phyloP scores from a whole-genome alignment of 2,329 filamentous ascomycete species.

The Trichoderma brevicompactum region DNA sequence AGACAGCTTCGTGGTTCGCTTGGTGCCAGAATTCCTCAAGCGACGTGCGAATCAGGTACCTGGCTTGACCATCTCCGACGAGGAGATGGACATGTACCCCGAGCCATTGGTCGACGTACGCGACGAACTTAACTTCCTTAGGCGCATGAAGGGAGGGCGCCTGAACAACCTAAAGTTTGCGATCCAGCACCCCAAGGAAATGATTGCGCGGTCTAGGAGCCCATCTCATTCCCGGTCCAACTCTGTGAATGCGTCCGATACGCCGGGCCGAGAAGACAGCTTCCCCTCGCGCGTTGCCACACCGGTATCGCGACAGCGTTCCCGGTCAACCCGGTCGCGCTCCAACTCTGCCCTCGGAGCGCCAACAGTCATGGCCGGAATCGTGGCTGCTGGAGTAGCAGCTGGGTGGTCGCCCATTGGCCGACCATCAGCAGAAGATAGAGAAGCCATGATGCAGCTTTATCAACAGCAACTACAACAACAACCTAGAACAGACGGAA shows the following conservation, averaged over 20 bases:
- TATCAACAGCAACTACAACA: constrained; percentile 15
- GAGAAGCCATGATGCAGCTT: constrained; percentile 30
- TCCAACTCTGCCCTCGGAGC: constrained; percentile 74
- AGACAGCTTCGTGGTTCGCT: constrained; percentile 64
- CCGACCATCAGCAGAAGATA: constrained; percentile 42
- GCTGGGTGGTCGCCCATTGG: constrained; percentile 77
- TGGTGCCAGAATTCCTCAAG: constrained; percentile 60
- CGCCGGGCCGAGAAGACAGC: constrained; percentile 64
- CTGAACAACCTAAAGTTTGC: constrained; percentile 81
- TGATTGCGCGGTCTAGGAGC: constrained; percentile 63
- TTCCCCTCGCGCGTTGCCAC: constrained; percentile 55
- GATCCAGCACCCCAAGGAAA: constrained; percentile 74
- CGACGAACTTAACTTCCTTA: constrained; percentile 80
- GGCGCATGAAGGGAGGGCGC: constrained; percentile 78
- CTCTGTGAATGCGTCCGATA: constrained; percentile 58
- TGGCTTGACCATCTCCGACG: constrained; percentile 65
- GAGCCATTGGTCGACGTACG: constrained; percentile 74
- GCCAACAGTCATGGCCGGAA: constrained; percentile 80
- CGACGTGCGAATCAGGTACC: constrained; percentile 53
- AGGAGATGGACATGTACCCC: constrained; percentile 72
- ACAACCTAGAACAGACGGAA: constrained; percentile 29
- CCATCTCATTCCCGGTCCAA: constrained; percentile 68
- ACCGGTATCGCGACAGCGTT: constrained; percentile 66
- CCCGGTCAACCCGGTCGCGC: constrained; percentile 67
- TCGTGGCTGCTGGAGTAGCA: constrained; percentile 75